phyloP scores from a whole-genome alignment of 2,329 filamentous ascomycete species.

The Aspergillus glaucus region DNA sequence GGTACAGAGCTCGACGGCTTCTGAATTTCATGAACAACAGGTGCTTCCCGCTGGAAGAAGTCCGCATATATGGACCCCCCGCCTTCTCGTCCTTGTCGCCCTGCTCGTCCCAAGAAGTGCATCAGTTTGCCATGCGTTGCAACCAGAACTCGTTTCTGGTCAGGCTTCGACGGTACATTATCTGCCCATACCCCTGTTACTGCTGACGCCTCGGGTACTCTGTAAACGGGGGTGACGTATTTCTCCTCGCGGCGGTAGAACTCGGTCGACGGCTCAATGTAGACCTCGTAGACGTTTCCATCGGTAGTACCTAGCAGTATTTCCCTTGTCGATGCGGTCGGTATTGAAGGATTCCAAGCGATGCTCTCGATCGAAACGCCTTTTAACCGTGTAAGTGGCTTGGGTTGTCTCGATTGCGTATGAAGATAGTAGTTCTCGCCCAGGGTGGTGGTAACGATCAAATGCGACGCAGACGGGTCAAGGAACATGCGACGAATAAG shows the following conservation, averaged over 20 bases:
- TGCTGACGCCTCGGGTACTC: conserved; percentile 66
- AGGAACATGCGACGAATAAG: conserved; percentile 95
- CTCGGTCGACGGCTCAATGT: conserved; percentile 87
- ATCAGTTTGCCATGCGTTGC: conserved; percentile 71
- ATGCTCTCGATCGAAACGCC: conserved; percentile 83
- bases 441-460: conserved; percentile 82
- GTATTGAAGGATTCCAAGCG: conserved; percentile 89
- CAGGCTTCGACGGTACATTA: conserved; percentile 58
- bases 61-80: conserved; percentile 78
- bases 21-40: conserved; percentile 66
- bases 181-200: conserved; percentile 85
- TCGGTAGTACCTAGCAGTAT: conserved; percentile 89
- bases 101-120: conserved; percentile 73
- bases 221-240: conserved; percentile 78
- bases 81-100: conserved; percentile 66
- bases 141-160: conserved; percentile 71
- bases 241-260: conserved; percentile 95
- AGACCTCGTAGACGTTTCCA: conserved; percentile 90
- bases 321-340: conserved; percentile 89
- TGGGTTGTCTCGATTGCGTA: conserved; percentile 83
- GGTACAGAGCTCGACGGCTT: conserved; percentile 53
- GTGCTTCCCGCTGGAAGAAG: conserved; percentile 81
- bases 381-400: conserved; percentile 72
- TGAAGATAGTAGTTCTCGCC: conserved; percentile 98
- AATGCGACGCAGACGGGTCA: conserved; percentile 90